A percentile compares a stretch with the other conserved stretches of the same genome.
Conservation (phyloP, 805 yeast species). For the Metschnikowia koreensis region DNA sequence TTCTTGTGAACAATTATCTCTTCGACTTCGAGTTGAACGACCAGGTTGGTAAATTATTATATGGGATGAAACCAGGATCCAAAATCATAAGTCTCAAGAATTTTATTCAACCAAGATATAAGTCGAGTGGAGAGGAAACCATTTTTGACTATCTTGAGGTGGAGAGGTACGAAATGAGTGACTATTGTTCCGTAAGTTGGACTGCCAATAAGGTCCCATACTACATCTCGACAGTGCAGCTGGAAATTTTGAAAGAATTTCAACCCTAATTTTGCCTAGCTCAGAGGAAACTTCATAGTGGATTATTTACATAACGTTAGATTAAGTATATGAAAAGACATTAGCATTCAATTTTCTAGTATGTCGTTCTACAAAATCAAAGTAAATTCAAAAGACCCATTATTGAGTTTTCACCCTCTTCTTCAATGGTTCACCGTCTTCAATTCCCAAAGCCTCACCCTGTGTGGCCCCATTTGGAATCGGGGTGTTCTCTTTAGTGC, state of each 20-base stretch:
- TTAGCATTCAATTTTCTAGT: background rate
- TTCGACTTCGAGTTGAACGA: conserved; percentile 75
- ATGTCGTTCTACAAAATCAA: too few species aligned
- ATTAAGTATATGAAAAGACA: background rate
- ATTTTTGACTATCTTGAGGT: conserved; percentile 66
- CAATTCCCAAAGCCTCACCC: conserved; percentile 1
- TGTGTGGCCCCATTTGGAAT: conserved; percentile 5
- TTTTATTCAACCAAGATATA: conserved; percentile 73
- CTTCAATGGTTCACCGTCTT: conserved; percentile 8
- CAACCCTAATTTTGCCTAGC: background rate
- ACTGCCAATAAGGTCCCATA: conserved; percentile 80
- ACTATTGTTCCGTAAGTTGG: conserved; percentile 82
- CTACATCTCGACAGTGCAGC: conserved; percentile 68
- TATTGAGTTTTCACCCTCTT: conserved; percentile 8
- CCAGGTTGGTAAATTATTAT: conserved; percentile 62
- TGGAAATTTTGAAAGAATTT: conserved; percentile 35
- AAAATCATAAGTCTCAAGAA: conserved; percentile 77
- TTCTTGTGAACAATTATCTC: conserved; percentile 78
- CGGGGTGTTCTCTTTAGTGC: conserved; percentile 18
- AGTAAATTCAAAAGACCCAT: background rate
- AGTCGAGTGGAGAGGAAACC: conserved; percentile 52
- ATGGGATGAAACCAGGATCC: conserved; percentile 67
- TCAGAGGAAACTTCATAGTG: background rate
- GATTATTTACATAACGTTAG: background rate
- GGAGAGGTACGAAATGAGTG: conserved; percentile 57